Base-by-base conservation (phyloP, 257 asterid species). In the Euphrasia confusa region DNA sequence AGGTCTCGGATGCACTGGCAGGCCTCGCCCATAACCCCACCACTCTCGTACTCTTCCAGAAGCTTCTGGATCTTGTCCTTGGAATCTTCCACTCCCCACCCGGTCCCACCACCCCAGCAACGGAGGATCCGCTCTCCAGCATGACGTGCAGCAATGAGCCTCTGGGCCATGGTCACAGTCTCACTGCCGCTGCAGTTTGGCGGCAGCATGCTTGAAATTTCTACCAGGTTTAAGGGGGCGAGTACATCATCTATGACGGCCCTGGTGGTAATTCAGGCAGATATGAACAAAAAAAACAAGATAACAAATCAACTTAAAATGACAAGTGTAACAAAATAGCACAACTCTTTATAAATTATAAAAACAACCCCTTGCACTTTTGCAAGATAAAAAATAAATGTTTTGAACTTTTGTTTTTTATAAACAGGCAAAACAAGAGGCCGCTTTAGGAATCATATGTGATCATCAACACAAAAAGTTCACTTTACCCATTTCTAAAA, bases 21-120 rank as follows among this genome's bases (percentile, higher is more conserved):
- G 17, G 97, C 99, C 65, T 92, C 97, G 13, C 75, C 58, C 0
- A 92, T 71, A 17, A 83, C 99, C 12, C 99, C 95, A 2, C 97
- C 87, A 24, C 96, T 92, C 69, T 92, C 99, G 35, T 81, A 92
- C 74, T 92, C 97, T 72, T 89, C 98, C 0, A 92, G 90, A 67
- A 92, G 98, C 79, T 92, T 92, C 78, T 77, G 79, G 33, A 92
- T 86, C 88, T 86, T 92, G 72, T 92, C 99, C 83, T 92, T 92
- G 0, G 97, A 96, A 50, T 92, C 99, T 79, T 92, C 99, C 68
- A 92, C 97, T 0, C 96, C 95, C 99, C 99, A 92, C 7, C 99
- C 96, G 0, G 95, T 86, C 48, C 99, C 96, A 3, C 99, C 99
- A 8, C 96, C 99, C 99, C 99, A 92, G 78, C 97, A 92, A 75